These are phyloP conservation scores for Trichoderma breve DNA, from an alignment of 2,329 filamentous ascomycete genomes.

Conservation along the genomic window DNA sequence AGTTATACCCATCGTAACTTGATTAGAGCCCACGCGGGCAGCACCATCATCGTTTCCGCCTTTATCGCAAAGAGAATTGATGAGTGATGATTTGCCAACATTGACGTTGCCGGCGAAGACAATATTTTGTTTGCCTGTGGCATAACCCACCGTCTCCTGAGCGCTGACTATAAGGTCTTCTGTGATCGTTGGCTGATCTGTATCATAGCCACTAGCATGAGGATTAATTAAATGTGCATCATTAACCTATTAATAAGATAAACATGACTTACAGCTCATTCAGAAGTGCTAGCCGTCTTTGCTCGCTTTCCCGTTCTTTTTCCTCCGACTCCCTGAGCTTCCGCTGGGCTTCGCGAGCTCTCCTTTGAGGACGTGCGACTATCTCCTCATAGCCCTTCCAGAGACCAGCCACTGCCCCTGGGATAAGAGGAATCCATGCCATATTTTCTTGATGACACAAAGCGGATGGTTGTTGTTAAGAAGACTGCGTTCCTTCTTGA, in stretches of 20 bases:
- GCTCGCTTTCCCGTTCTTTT: neutral
- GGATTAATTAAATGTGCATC: neutral
- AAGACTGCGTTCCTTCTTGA: neutral
- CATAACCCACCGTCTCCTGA: neutral
- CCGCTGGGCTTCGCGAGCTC: neutral
- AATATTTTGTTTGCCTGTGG: neutral
- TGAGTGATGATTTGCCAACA: neutral
- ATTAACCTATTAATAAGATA: rapidly evolving
- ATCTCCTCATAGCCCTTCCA: neutral
- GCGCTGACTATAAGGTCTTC: neutral
- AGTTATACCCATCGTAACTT: neutral
- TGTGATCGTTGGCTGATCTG: neutral
- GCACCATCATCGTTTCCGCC: neutral
- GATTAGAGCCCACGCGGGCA: neutral
- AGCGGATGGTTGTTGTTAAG: neutral
- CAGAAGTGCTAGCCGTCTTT: neutral
- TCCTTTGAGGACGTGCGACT: neutral
- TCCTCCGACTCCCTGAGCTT: neutral
- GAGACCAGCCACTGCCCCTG: neutral
- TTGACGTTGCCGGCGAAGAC: neutral
- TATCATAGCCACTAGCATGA: neutral
- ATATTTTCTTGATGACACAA: neutral
- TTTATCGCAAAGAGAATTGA: neutral
- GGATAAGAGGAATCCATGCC: neutral
- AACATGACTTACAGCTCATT: neutral